Conservation (phyloP, 192 early-diverging fungal genomes). For the Coemansia erecta region DNA sequence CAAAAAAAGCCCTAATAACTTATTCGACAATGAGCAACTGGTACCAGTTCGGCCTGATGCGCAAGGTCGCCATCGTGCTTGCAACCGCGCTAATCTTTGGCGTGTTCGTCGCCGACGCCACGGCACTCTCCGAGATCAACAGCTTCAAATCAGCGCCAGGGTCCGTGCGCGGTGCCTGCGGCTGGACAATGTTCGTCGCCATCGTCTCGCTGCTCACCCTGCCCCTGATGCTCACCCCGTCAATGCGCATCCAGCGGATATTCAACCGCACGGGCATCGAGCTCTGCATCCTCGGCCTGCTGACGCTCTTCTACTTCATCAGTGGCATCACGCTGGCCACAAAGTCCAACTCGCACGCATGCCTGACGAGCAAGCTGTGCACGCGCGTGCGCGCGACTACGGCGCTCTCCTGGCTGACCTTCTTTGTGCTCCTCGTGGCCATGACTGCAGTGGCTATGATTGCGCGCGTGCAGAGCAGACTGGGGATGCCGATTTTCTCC, state of each 20-base stretch:
- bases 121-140: conserved; percentile 17
- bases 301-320: conserved; percentile 24
- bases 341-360: conserved; percentile 13
- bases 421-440: conserved; percentile 5
- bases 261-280: conserved; percentile 36
- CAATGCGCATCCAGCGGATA: conserved; percentile 19
- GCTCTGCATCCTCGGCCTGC: conserved; percentile 13
- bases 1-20: background rate
- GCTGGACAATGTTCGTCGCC: conserved; percentile 32
- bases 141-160: background rate
- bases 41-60: conserved; percentile 15
- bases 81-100: conserved; percentile 4
- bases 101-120: conserved; percentile 15
- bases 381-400: conserved; percentile 7
- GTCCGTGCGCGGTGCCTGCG: conserved; percentile 6
- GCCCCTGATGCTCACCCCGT: conserved; percentile 20
- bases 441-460: conserved; percentile 19
- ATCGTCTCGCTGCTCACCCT: conserved; percentile 14
- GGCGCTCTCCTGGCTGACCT: conserved; percentile 6
- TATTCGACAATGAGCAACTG: conserved; percentile 17
- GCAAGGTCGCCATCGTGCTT: conserved; percentile 11
- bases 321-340: conserved; percentile 25
- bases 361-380: conserved; percentile 19
- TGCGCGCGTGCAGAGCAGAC: conserved; percentile 18
- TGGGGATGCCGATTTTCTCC: conserved; percentile 23